phyloP scores from a whole-genome alignment of 495 filamentous ascomycete genomes.

The Xylaria scruposa region DNA sequence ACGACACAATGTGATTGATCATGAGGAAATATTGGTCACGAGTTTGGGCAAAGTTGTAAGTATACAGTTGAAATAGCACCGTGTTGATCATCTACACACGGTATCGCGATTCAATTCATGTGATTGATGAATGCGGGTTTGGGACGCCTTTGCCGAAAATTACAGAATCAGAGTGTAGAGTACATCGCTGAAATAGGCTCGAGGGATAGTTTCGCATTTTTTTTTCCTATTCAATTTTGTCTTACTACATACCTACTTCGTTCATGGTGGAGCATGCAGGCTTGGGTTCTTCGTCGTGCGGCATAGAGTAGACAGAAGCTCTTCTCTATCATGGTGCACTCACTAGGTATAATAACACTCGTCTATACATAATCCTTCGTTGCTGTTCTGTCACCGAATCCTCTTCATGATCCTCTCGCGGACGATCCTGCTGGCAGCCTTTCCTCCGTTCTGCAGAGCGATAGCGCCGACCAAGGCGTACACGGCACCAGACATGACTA shows the following conservation, averaged over 20 bases:
- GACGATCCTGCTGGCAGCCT: slow-evolving; percentile 74
- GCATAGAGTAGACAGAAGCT: slow-evolving; percentile 24
- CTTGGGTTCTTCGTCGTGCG: background rate
- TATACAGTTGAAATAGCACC: background rate
- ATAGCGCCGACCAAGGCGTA: slow-evolving; percentile 89
- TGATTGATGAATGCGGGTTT: background rate
- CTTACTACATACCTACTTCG: background rate
- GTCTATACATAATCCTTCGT: slow-evolving; percentile 37
- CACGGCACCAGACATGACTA: slow-evolving; percentile 75
- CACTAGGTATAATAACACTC: too few relatives aligned
- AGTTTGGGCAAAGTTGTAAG: slow-evolving; percentile 6
- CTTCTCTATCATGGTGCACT: too few relatives aligned
- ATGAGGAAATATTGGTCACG: background rate
- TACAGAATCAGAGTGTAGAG: background rate
- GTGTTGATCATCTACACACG: background rate
- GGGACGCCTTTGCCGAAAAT: background rate
- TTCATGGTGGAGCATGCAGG: background rate
- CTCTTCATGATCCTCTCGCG: slow-evolving; percentile 75
- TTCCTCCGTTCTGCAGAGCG: slow-evolving; percentile 82
- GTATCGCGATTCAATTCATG: background rate
- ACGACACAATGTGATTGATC: background rate
- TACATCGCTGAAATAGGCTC: background rate
- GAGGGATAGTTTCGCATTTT: background rate
- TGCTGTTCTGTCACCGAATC: slow-evolving; percentile 34
- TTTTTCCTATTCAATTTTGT: background rate